Base-by-base conservation (phyloP, 805 yeast genomes). In the Metschnikowia peoriensis region DNA sequence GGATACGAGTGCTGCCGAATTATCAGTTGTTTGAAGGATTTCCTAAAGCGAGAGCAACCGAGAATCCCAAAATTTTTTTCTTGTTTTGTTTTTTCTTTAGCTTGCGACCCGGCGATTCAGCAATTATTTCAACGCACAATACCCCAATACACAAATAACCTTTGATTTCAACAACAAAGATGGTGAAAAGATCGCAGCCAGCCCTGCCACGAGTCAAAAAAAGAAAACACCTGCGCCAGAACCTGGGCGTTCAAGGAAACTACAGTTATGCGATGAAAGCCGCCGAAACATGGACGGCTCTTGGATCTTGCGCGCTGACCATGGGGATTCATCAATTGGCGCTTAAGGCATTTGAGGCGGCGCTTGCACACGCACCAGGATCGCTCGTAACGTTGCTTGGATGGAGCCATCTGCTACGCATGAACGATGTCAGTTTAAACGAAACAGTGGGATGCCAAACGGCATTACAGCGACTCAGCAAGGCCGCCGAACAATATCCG, bases 281-380 rank as follows among this genome's bases (percentile, higher is more conserved):
- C 10, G 60, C 69, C 38, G 73, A 72, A 32, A 72, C 80, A 1
- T 79, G 84, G 84, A 55, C 72, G 1, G 66, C 76, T 4, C 71
- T 78, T 49, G 84, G 82, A 4, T 63, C 67, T 17, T 75, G 81
- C 57, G 82, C 83, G 10, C 59, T 66, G 27, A 61, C 75, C 2
- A 58, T 79, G 44, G 80, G 78, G 5, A 59, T 72, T 5, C 62
- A 66, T 8, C 60, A 66, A 2, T 59, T 71, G n/a, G 81, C 83
- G 4, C 70, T 77, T 38, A 67, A 65, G 38, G 67, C 79, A 27
- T 80, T 65, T 55, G 80, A 77, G 54, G 60, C 62, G 15, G 82
- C 79, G 1, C 66, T 79, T 9, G 64, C 60, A 41, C 75, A 75
- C 51, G 75, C 75, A 35, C 77, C 80, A 1, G 60, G 71, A 14